Evolutionary conservation across 768 basidiomycete species (phyloP).

Genomic region (Leccinum olivaceopallidum): DNA sequence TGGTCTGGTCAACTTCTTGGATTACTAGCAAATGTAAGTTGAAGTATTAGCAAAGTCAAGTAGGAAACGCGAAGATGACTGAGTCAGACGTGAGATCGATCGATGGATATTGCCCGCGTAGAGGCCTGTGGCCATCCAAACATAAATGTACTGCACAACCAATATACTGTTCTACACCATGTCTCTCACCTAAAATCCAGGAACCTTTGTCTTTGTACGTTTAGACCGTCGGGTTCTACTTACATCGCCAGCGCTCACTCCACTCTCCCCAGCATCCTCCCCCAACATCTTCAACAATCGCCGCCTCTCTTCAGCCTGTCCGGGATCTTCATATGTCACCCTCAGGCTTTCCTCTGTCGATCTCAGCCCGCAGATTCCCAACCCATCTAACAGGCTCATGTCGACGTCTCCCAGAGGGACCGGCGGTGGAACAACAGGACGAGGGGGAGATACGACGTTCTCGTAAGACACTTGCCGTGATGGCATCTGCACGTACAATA

Average conservation of each 20-base stretch:
- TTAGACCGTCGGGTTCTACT: slow-evolving; percentile 12
- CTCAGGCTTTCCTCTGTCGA: slow-evolving; percentile 48
- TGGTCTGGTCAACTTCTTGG: neutral
- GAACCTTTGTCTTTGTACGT: slow-evolving; percentile 10
- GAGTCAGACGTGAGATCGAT: neutral
- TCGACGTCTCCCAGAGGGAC: slow-evolving; percentile 27
- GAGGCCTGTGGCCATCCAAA: neutral
- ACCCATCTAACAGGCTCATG: slow-evolving; percentile 29
- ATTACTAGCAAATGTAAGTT: neutral
- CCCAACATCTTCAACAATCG: slow-evolving; percentile 56
- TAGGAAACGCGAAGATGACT: neutral
- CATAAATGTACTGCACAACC: neutral
- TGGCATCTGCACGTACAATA: slow-evolving; percentile 14
- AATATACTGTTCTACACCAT: neutral
- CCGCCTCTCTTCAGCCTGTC: slow-evolving; percentile 56
- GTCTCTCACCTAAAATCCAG: slow-evolving; percentile 9
- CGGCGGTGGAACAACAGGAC: slow-evolving; percentile 5
- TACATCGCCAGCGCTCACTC: neutral
- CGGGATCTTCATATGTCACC: slow-evolving; percentile 71
- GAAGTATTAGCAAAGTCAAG: neutral
- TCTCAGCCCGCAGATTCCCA: slow-evolving; percentile 15
- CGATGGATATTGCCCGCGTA: neutral
- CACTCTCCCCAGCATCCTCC: slow-evolving; percentile 16
- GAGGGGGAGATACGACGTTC: slow-evolving; percentile 14
- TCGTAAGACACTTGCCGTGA: slow-evolving; percentile 42